Conservation (phyloP, 352 stramenopile species). For the Globisporangium lucens region DNA sequence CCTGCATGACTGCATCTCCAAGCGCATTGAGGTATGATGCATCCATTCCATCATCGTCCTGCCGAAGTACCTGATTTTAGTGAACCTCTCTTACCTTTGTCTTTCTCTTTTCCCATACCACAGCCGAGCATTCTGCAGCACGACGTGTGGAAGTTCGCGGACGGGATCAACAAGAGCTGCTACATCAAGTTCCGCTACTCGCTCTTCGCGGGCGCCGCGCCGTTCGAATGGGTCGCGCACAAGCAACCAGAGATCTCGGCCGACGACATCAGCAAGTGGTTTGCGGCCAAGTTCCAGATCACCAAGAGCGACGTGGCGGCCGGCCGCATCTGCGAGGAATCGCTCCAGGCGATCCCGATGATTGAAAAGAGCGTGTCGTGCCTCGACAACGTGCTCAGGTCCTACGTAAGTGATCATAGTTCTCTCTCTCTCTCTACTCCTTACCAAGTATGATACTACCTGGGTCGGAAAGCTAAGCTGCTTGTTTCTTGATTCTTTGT, state of each 20-base stretch:
- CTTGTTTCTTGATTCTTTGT: background rate
- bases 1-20: slow-evolving; percentile 23
- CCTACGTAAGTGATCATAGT: background rate
- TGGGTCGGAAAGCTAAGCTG: background rate
- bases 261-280: background rate
- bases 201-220: slow-evolving; percentile 28
- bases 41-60: background rate
- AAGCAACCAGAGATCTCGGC: too few relatives aligned
- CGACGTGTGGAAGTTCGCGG: too few relatives aligned
- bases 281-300: background rate
- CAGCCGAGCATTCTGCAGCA: too few relatives aligned
- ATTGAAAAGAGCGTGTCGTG: background rate
- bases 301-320: background rate
- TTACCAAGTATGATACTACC: too few relatives aligned
- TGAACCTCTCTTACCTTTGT: too few relatives aligned
- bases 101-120: too few relatives aligned
- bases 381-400: background rate
- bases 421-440: too few relatives aligned
- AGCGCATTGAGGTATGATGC: slow-evolving; percentile 7
- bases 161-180: background rate
- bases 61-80: too few relatives aligned
- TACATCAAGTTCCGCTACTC: slow-evolving; percentile 47
- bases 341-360: background rate
- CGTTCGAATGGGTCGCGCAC: slow-evolving; percentile 29
- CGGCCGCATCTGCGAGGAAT: background rate